A percentile compares a stretch with the other conserved stretches of the same genome.
Evolutionary conservation across 108 stramenopile genomes (phyloP).

Genomic region (Nitzschia putrida): DNA sequence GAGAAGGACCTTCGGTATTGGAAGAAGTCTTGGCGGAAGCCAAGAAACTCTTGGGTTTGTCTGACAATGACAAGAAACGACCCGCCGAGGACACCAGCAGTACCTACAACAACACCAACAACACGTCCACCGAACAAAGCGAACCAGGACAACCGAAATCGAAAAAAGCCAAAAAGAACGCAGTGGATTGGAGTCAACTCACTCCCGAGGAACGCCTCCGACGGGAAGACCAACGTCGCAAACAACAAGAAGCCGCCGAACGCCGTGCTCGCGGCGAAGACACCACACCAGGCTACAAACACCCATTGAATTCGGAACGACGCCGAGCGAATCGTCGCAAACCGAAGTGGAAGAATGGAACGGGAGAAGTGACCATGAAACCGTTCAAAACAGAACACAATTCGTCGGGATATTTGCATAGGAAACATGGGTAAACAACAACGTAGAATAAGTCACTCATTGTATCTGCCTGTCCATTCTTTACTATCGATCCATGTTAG

Average conservation of each 20-base stretch:
- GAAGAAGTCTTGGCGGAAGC: conserved; percentile 31
- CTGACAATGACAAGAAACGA: neutral
- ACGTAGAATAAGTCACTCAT: too few species aligned
- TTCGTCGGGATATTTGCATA: conserved; percentile 26
- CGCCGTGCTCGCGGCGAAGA: conserved; percentile 49
- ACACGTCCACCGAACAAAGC: too few species aligned
- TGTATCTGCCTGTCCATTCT: neutral
- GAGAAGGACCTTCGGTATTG: conserved; percentile 29
- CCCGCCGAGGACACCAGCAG: neutral
- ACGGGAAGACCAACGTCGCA: conserved; percentile 64
- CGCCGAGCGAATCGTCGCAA: conserved; percentile 84
- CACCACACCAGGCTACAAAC: conserved; percentile 40
- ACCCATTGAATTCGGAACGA: conserved; percentile 84
- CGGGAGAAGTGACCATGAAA: neutral
- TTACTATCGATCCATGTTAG: neutral
- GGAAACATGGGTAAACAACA: conserved; percentile 15
- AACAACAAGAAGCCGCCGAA: conserved; percentile 75
- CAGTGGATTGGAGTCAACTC: conserved; percentile 43
- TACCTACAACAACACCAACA: neutral
- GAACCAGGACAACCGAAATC: conserved; percentile 20
- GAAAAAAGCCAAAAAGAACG: conserved; percentile 37
- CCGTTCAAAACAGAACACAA: conserved; percentile 28
- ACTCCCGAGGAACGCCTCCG: conserved; percentile 77
- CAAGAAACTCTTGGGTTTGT: conserved; percentile 21
- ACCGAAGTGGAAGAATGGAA: conserved; percentile 52